Conservation (phyloP, 768 basidiomycete genomes). For the Strobilomyces dryophilus region DNA sequence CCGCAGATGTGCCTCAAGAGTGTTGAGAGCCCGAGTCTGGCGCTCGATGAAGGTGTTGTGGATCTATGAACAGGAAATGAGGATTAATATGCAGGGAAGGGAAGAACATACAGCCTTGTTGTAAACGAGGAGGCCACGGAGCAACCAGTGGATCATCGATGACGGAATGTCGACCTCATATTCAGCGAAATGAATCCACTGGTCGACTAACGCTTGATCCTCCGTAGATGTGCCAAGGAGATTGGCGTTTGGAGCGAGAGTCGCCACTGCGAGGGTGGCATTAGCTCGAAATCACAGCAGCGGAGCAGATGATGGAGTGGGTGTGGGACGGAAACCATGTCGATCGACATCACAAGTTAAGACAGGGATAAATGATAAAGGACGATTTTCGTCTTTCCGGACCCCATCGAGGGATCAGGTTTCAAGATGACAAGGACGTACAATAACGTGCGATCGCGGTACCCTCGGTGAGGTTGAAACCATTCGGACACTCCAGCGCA, state of each 20-base stretch:
- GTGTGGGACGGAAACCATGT: constrained; percentile 8
- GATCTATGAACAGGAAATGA: constrained; percentile 36
- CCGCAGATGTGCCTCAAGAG: constrained; percentile 70
- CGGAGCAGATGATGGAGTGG: constrained; percentile 1
- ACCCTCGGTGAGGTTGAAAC: constrained; percentile 76
- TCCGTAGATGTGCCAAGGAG: constrained; percentile 65
- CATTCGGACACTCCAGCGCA: constrained; percentile 70
- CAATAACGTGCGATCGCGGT: constrained; percentile 82
- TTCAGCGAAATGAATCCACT: constrained; percentile 80
- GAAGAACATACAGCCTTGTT: constrained; percentile 68
- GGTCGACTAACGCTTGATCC: constrained; percentile 74
- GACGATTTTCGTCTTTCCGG: constrained; percentile 22
- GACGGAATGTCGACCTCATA: constrained; percentile 49
- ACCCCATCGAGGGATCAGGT: constrained; percentile 13
- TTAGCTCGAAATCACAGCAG: constrained; percentile 15
- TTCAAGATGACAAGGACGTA: constrained; percentile 44
- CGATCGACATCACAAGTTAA: constrained; percentile 56
- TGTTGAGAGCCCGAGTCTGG: constrained; percentile 53
- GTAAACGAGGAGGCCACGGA: constrained; percentile 60
- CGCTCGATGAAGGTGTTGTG: constrained; percentile 54
- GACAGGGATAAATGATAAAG: constrained; percentile 71
- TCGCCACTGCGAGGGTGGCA: constrained; percentile 53
- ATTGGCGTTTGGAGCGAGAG: constrained; percentile 69
- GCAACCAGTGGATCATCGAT: constrained; percentile 38
- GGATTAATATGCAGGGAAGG: background rate